Base-by-base conservation (phyloP, 306 rosid species). In the Pterocarpus santalinus region DNA sequence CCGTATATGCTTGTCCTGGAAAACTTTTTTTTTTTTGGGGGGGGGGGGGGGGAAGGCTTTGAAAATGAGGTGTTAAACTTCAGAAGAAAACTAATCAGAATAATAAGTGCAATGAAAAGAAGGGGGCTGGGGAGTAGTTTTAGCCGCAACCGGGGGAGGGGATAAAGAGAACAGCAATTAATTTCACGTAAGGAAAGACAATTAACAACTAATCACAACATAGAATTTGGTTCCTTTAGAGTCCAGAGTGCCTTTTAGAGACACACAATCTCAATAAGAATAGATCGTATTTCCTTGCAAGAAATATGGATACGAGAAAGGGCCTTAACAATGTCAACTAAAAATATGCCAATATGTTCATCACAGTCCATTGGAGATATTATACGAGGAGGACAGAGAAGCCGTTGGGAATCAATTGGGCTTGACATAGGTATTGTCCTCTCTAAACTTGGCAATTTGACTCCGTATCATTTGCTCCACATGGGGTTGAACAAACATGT, bases 371-470 rank as follows among this genome's bases (percentile, higher is more conserved):
- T 36, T 12, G 33, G 12, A 13, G 46, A 55, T 8, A 28, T 30
- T 10, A 63, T 63, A 49, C 3, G 55, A 64, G 9, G 38, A 12
- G 13, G 8, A 11, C 15, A 64, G 17, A 43, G 43, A 78, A 58
- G 61, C 56, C 35, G 12, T 65, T 5, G 8, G 14, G 39, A 79
- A 73, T 94, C 89, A 92, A 81, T 77, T 46, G 60, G 99, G 98
- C 87, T 93, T 95, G 91, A 87, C 93, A 69, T 90, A 95, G 5
- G 97, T 88, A 75, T 84, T 95, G 85, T 91, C 95, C 76, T 95
- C 97, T 80, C 99, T 86, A 60, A 95, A 93, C 80, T 95, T 94
- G 0, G 97, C 71, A 76, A 95, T 88, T 83, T 91, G 97, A n/a
- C 87, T 86, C 66, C 89, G 62, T 47, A 95, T 93, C 99, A 91